phyloP scores from a whole-genome alignment of 2,329 filamentous ascomycete genomes.

The Fusarium duplospermum region DNA sequence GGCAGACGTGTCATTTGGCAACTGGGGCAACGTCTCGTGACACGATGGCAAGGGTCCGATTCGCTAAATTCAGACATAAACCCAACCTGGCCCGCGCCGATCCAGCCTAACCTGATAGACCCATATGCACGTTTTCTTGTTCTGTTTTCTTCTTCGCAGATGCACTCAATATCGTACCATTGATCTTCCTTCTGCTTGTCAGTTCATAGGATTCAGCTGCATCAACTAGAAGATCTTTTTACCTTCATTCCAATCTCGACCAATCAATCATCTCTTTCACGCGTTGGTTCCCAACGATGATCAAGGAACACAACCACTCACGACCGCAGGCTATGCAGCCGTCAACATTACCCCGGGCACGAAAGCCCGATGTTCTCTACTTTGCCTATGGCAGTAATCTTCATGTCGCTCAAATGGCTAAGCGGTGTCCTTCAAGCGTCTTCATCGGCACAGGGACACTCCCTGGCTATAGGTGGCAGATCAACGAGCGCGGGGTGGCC shows the following conservation, averaged over 20 bases:
- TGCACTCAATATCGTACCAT: not conserved
- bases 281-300: not conserved
- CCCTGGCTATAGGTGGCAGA: conserved; percentile 3
- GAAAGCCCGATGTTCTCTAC: not conserved
- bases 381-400: conserved; percentile 20
- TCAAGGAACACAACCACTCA: not conserved
- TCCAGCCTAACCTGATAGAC: not conserved
- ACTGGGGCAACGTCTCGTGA: not conserved
- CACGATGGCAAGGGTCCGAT: not conserved
- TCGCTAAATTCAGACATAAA: not conserved
- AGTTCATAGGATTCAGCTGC: not conserved
- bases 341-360: not conserved
- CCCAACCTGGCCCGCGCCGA: not conserved
- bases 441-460: conserved; percentile 8
- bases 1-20: not conserved
- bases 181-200: not conserved
- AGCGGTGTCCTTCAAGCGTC: conserved; percentile 6
- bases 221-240: not conserved
- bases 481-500: conserved; percentile 12
- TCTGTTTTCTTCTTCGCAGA: not conserved
- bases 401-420: conserved; percentile 11
- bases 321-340: not conserved
- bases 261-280: not conserved
- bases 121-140: not conserved
- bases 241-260: not conserved